Evolutionary conservation across 2,329 filamentous ascomycete genomes (phyloP).

Genomic region (Phialophora chinensis): DNA sequence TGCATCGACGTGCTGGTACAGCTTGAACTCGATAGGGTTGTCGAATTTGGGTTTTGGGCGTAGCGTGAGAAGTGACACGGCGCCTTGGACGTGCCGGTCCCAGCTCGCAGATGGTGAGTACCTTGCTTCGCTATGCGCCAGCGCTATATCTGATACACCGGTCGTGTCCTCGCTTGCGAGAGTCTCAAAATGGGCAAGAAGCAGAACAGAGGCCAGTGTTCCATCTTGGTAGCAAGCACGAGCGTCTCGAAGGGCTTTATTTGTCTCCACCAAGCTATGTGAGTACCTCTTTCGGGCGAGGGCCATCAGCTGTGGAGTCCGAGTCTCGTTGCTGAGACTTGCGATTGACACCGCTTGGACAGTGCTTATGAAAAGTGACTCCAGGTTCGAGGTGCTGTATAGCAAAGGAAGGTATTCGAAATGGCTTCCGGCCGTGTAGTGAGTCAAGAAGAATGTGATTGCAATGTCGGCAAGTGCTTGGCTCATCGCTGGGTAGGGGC

Average conservation of each 20-base stretch:
- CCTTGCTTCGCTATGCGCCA: neutral
- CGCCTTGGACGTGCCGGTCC: slow-evolving; percentile 23
- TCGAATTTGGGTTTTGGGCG: slow-evolving; percentile 11
- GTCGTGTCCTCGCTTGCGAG: slow-evolving; percentile 12
- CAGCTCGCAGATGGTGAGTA: slow-evolving; percentile 15
- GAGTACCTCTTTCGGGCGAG: slow-evolving; percentile 22
- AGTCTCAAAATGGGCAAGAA: slow-evolving; percentile 28
- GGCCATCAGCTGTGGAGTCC: slow-evolving; percentile 12
- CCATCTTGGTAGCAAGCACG: slow-evolving; percentile 15
- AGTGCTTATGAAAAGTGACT: slow-evolving; percentile 6
- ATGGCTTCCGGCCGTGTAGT: slow-evolving; percentile 26
- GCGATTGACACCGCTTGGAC: slow-evolving; percentile 20
- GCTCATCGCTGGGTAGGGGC: neutral
- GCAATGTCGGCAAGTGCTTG: slow-evolving; percentile 22
- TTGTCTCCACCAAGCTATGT: slow-evolving; percentile 16
- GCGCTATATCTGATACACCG: neutral
- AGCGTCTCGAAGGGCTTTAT: slow-evolving; percentile 16
- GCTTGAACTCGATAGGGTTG: neutral
- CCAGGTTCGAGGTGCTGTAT: neutral
- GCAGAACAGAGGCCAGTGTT: slow-evolving; percentile 19
- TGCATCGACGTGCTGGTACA: slow-evolving; percentile 17
- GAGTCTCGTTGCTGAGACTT: slow-evolving; percentile 22
- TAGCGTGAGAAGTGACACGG: slow-evolving; percentile 14
- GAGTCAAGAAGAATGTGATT: slow-evolving; percentile 20
- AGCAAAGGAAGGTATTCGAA: slow-evolving; percentile 28